Percentiles rank a stretch among this genome's conserved stretches.
Conservation (phyloP, 257 asterid genomes). For the Euphrasia confusa region DNA sequence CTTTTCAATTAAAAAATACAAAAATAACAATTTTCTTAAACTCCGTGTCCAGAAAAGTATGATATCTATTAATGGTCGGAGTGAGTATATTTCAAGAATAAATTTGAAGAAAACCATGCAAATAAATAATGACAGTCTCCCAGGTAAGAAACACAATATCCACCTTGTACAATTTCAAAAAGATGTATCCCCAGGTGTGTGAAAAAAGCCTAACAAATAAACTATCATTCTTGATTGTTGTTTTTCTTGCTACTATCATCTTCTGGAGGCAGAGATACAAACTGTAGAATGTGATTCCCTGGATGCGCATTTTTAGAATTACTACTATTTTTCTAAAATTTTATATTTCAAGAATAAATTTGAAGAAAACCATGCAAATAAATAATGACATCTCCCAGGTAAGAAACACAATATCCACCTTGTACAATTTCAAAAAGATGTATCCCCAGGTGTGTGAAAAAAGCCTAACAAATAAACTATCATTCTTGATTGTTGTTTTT, state of each 20-base stretch:
- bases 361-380: not conserved
- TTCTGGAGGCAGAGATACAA: constrained; percentile 62
- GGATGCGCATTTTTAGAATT: too few relatives aligned
- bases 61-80: too few relatives aligned
- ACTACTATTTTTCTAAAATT: too few relatives aligned
- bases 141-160: not conserved
- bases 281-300: constrained; percentile 69
- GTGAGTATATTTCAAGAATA: too few relatives aligned
- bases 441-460: constrained; percentile 22
- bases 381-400: not conserved
- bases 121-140: not conserved
- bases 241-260: constrained; percentile 41
- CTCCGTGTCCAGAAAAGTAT: too few relatives aligned
- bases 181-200: constrained; percentile 24
- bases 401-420: constrained; percentile 9
- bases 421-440: constrained; percentile 16
- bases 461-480: not conserved
- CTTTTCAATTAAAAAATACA: too few relatives aligned
- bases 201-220: not conserved
- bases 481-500: constrained; percentile 35
- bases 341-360: too few relatives aligned
- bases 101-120: not conserved
- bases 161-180: constrained; percentile 15
- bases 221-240: constrained; percentile 28
- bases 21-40: too few relatives aligned